Conservation (phyloP, 2,329 filamentous ascomycete species). For the Aspergillus neotritici region DNA sequence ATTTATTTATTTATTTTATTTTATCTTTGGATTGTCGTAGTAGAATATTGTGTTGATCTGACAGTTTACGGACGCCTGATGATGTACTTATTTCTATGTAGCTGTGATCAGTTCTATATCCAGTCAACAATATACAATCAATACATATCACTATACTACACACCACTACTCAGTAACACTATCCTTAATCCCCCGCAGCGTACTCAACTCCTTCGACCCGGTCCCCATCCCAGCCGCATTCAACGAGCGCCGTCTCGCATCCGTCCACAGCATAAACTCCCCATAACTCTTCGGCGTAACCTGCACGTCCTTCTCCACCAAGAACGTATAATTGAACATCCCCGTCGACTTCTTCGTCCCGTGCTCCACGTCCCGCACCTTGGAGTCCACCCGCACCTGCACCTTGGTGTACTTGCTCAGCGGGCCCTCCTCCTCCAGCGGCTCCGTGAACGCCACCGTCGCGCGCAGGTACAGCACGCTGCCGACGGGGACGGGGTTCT, state of each 20-base stretch:
- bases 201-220: conserved; percentile 28
- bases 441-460: conserved; percentile 66
- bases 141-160: too few species aligned
- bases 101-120: too few species aligned
- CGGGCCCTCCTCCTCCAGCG: conserved; percentile 42
- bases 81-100: too few species aligned
- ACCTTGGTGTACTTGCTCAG: conserved; percentile 55
- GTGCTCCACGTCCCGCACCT: conserved; percentile 67
- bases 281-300: conserved; percentile 61
- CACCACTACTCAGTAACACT: conserved; percentile 35
- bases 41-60: too few species aligned
- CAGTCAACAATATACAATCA: conserved; percentile 1
- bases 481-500: conserved; percentile 69
- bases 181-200: conserved; percentile 30
- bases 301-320: conserved; percentile 58
- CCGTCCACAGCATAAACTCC: conserved; percentile 61
- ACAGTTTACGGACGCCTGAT: too few species aligned
- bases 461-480: conserved; percentile 69
- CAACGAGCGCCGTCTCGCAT: conserved; percentile 53
- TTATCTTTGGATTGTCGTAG: too few species aligned
- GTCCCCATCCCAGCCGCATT: conserved; percentile 45
- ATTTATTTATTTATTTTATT: too few species aligned
- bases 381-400: conserved; percentile 65
- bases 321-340: conserved; percentile 71
- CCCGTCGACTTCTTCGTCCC: conserved; percentile 62